Conservation (phyloP, 768 basidiomycete genomes). For the Lentinus tigrinus region DNA sequence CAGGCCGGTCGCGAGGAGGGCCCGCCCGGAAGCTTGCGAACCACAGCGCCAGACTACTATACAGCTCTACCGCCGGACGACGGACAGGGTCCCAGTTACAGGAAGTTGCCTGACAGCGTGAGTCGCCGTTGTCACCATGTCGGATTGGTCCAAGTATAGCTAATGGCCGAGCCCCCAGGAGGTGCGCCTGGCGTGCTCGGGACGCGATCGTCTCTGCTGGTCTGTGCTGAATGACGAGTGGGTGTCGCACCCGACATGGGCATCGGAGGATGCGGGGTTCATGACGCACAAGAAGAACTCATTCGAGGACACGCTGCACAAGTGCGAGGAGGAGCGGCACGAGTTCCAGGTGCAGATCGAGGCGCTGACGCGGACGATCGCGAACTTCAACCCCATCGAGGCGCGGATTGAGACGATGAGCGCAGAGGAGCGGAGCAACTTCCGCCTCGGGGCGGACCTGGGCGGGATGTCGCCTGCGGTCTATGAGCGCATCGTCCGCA, state of each 20-base stretch:
- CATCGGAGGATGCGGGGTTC: slow-evolving; percentile 93
- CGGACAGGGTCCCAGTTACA: slow-evolving; percentile 92
- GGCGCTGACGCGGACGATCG: slow-evolving; percentile 85
- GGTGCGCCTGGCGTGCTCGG: slow-evolving; percentile 86
- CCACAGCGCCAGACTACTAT: slow-evolving; percentile 71
- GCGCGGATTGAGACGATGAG: slow-evolving; percentile 86
- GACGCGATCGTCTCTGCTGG: slow-evolving; percentile 90
- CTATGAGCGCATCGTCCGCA: slow-evolving; percentile 92
- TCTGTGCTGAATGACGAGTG: slow-evolving; percentile 96
- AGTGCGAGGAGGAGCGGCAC: slow-evolving; percentile 96
- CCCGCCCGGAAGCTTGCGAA: slow-evolving; percentile 76
- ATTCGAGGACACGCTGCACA: slow-evolving; percentile 94
- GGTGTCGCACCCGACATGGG: slow-evolving; percentile 99
- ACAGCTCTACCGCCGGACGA: slow-evolving; percentile 79
- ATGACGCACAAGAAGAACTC: slow-evolving; percentile 95
- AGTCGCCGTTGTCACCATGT: slow-evolving; percentile 34
- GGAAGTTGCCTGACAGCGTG: slow-evolving; percentile 84
- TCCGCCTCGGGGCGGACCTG: slow-evolving; percentile 82
- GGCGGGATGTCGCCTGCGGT: slow-evolving; percentile 86
- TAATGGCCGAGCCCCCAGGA: slow-evolving; percentile 53
- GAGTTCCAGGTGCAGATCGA: slow-evolving; percentile 97
- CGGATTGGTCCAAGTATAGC: neutral
- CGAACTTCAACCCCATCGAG: slow-evolving; percentile 84
- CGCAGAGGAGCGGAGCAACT: slow-evolving; percentile 76
- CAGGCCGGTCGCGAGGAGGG: slow-evolving; percentile 61